phyloP scores from a whole-genome alignment of 305 asterid species.

The Fraxinus velutina region DNA sequence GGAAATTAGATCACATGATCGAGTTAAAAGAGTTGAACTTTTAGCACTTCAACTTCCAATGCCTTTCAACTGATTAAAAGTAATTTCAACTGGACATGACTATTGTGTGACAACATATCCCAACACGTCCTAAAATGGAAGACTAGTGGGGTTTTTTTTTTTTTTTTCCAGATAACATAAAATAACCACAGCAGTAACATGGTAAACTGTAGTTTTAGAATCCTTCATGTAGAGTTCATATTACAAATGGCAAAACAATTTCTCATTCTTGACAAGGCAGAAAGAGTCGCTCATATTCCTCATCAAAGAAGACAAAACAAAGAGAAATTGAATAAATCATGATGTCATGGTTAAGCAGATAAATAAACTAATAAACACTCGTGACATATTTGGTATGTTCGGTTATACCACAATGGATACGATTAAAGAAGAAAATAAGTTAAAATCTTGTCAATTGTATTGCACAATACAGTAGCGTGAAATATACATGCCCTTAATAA shows the following conservation, averaged over 20 bases:
- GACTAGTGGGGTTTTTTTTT: neutral
- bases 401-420: neutral
- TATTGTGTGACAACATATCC: neutral
- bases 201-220: neutral
- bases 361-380: neutral
- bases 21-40: neutral
- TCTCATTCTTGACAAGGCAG: neutral
- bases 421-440: neutral
- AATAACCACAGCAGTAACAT: neutral
- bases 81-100: neutral
- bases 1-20: slow-evolving; percentile 14
- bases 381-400: neutral
- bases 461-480: neutral
- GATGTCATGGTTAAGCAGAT: neutral
- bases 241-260: neutral
- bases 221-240: neutral
- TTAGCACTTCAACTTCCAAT: neutral
- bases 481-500: neutral
- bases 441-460: neutral
- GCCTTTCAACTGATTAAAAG: neutral
- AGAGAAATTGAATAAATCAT: neutral
- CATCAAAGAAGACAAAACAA: neutral
- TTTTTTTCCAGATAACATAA: neutral
- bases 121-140: neutral
- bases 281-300: neutral